Evolutionary conservation across 495 filamentous ascomycete genomes (phyloP).

Genomic region (Aspergillus sparsus): DNA sequence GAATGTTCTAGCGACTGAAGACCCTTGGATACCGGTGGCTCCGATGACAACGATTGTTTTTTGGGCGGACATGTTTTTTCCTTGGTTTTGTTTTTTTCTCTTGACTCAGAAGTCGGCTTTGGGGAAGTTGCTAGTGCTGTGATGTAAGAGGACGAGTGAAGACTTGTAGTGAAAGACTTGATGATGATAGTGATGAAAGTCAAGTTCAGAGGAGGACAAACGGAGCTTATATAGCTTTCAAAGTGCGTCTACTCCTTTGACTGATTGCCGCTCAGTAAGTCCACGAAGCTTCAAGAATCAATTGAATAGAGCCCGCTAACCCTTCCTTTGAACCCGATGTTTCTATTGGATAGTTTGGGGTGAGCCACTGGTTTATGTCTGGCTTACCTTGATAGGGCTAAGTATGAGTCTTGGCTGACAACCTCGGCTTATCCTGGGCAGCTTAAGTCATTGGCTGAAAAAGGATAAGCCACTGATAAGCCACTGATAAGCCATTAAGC

Average conservation of each 20-base stretch:
- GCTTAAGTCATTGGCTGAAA: conserved; percentile 20
- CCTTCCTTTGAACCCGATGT: too few relatives aligned
- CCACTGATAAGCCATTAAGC: conserved; percentile 7
- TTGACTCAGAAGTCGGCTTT: background rate
- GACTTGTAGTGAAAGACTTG: background rate
- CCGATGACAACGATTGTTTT: conserved; percentile 36
- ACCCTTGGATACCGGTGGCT: conserved; percentile 50
- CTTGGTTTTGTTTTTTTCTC: background rate
- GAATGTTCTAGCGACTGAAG: conserved; percentile 45
- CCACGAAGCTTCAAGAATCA: too few relatives aligned
- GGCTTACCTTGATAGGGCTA: too few relatives aligned
- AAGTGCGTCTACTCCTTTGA: too few relatives aligned
- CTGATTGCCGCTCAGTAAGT: too few relatives aligned
- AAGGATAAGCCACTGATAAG: conserved; percentile 26
- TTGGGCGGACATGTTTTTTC: background rate
- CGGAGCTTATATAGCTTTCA: background rate
- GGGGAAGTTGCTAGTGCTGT: background rate
- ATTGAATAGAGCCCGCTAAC: too few relatives aligned
- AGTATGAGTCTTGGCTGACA: too few relatives aligned
- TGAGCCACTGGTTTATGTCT: background rate
- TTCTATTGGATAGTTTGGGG: background rate
- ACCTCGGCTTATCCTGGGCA: too few relatives aligned
- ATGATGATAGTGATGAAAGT: background rate
- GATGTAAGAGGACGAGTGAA: background rate
- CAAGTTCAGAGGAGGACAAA: background rate